phyloP scores from a whole-genome alignment of 108 stramenopile species.

The Discostella pseudostelligera region DNA sequence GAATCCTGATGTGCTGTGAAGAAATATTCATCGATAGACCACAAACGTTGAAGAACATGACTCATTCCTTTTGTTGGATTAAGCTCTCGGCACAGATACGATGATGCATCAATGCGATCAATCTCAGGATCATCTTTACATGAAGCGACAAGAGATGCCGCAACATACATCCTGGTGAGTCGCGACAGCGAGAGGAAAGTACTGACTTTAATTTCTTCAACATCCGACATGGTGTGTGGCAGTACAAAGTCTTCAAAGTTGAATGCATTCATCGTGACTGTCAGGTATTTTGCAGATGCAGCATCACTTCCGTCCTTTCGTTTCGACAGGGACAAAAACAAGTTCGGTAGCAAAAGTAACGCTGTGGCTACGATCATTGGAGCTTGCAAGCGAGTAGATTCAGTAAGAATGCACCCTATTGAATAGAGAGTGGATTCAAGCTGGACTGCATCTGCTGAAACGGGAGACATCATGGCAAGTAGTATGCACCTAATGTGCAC shows the following conservation, averaged over 20 bases:
- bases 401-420: conserved; percentile 25
- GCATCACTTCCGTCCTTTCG: conserved; percentile 5
- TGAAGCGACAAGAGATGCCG: conserved; percentile 27
- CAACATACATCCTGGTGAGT: conserved; percentile 26
- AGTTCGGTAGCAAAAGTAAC: conserved; percentile 27
- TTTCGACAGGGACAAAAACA: conserved; percentile 35
- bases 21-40: conserved; percentile 5
- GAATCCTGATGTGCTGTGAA: neutral
- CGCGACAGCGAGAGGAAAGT: conserved; percentile 26
- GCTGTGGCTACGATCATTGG: conserved; percentile 4
- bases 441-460: conserved; percentile 19
- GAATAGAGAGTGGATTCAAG: conserved; percentile 36
- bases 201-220: conserved; percentile 8
- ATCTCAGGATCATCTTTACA: neutral
- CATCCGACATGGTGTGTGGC: conserved; percentile 13
- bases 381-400: conserved; percentile 7
- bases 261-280: conserved; percentile 29
- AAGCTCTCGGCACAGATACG: conserved; percentile 26
- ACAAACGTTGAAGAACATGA: conserved; percentile 12
- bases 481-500: conserved; percentile 22
- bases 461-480: conserved; percentile 32
- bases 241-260: conserved; percentile 24
- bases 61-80: conserved; percentile 12
- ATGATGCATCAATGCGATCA: conserved; percentile 9
- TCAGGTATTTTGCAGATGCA: conserved; percentile 23